A percentile compares a stretch with the other conserved stretches of the same genome.
These are phyloP conservation scores for Ilex asprella DNA, from an alignment of 257 asterid species.

Conservation along the genomic window DNA sequence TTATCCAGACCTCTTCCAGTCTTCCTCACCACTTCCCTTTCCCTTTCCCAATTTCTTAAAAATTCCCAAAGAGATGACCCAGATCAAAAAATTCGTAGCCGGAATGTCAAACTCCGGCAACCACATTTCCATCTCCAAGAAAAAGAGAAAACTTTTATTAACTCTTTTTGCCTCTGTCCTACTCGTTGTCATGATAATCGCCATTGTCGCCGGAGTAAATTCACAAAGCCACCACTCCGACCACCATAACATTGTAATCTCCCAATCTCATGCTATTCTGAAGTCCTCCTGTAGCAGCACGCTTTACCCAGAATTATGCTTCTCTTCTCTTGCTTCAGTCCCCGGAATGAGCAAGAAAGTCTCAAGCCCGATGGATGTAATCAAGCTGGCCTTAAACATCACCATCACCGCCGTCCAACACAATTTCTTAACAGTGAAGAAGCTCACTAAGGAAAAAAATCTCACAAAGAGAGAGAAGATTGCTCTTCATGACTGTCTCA, in stretches of 20 bases:
- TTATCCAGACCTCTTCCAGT: too few relatives aligned
- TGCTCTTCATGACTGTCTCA: slow-evolving; percentile 68
- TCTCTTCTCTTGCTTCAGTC: slow-evolving; percentile 39
- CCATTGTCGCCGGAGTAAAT: slow-evolving; percentile 22
- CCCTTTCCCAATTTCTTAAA: too few relatives aligned
- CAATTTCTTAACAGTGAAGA: slow-evolving; percentile 29
- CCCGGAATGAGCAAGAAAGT: slow-evolving; percentile 24
- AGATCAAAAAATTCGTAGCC: slow-evolving; percentile 18
- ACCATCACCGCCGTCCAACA: slow-evolving; percentile 29
- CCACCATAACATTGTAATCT: background rate
- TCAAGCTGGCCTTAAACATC: slow-evolving; percentile 40
- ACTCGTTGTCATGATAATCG: slow-evolving; percentile 15
- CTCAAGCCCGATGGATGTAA: slow-evolving; percentile 37
- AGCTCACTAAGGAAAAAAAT: slow-evolving; percentile 20
- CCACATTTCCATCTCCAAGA: slow-evolving; percentile 1
- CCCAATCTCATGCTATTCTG: slow-evolving; percentile 32
- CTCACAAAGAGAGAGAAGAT: slow-evolving; percentile 42
- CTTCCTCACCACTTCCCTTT: too few relatives aligned
- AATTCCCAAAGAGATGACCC: slow-evolving; percentile 22
- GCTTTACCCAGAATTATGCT: slow-evolving; percentile 54
- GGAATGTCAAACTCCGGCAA: slow-evolving; percentile 26
- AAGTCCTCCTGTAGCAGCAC: slow-evolving; percentile 43
- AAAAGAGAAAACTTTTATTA: slow-evolving; percentile 17
- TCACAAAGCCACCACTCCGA: slow-evolving; percentile 8
- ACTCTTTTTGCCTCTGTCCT: slow-evolving; percentile 26